Evolutionary conservation across 192 early-diverging fungal genomes (phyloP), one percentile per base, ranked within the genome.

Genomic region (Umbelopsis sp.): DNA sequence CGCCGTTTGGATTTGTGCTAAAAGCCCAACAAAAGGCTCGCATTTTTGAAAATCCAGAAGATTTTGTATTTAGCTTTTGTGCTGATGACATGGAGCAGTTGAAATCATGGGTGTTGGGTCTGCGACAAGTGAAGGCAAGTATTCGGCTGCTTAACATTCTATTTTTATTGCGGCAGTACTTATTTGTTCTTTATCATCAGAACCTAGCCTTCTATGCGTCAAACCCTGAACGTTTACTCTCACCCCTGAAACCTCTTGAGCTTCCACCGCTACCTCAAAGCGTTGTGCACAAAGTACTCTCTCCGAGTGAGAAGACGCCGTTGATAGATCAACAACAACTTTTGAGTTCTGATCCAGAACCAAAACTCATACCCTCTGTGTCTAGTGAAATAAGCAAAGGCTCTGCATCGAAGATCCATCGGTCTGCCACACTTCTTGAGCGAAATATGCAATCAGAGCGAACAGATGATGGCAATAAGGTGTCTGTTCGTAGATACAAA

Each of bases 31-130:
- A 92, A 73, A 87, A 82, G 71, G 78, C 91, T 27, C 82, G 87
- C 30, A 85, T 91, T 71, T 96, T 94, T 82, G 92, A 95, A 74
- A 92, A 90, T 73, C 88, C 89, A 44, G 88, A 93, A 52, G 94
- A 97, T 73, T 96, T 95, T 64, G 84, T 92, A 23, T 61, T 61
- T 18, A 27, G 30, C 35, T 61, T 61, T 25, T 61, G 55, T n/a
- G 55, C 55, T 27, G 55, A 61, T n/a, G 33, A 22, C 18, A 61
- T 61, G 55, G 55, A 61, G 30, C 21, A 27, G 12, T 35, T 61
- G 55, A 25, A 25, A n/a, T 35, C 18, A 5, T 61, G 55, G 55
- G 55, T 61, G 25, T 35, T 61, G 18, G 25, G 55, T 8, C 30
- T 61, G 27, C 27, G 55, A 30, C 55, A 61, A 61, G 30, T 35